phyloP scores from a whole-genome alignment of 352 stramenopile species.

The Pythium aquatile region DNA sequence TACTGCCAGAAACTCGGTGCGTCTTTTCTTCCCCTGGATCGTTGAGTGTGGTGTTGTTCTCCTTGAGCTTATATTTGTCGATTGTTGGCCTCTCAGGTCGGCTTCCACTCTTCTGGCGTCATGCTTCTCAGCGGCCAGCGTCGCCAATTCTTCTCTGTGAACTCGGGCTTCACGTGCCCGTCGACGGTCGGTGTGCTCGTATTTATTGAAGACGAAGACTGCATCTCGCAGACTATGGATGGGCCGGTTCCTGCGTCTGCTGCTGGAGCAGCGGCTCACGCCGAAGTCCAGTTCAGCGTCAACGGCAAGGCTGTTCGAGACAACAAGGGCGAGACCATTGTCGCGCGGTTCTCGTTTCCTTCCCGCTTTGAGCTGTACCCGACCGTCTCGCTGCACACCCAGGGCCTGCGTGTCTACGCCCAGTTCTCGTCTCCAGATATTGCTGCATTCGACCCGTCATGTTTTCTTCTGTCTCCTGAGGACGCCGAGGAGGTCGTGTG shows the following conservation, averaged over 20 bases:
- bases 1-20: conserved; percentile 75
- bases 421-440: conserved; percentile 80
- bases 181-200: conserved; percentile 79
- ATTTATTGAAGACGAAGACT: conserved; percentile 45
- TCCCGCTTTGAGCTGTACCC: conserved; percentile 71
- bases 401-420: conserved; percentile 72
- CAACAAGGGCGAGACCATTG: conserved; percentile 44
- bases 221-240: conserved; percentile 25
- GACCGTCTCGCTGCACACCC: conserved; percentile 82
- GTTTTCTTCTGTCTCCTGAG: conserved; percentile 42
- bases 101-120: conserved; percentile 79
- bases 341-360: conserved; percentile 61
- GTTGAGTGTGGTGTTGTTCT: background rate
- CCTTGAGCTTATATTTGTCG: no score
- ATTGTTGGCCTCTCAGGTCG: conserved; percentile 42
- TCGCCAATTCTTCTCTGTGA: conserved; percentile 54
- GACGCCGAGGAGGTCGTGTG: conserved; percentile 57
- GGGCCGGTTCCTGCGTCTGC: background rate
- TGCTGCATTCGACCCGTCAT: conserved; percentile 42
- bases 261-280: conserved; percentile 24
- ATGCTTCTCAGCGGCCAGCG: conserved; percentile 66
- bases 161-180: conserved; percentile 52
- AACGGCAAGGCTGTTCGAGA: conserved; percentile 66
- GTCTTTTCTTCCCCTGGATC: background rate
- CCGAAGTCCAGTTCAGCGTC: conserved; percentile 70